Evolutionary conservation across 1,284 basidiomycete genomes (phyloP), one percentile per base, ranked within the genome.

Genomic region (Schizopora paradoxa): DNA sequence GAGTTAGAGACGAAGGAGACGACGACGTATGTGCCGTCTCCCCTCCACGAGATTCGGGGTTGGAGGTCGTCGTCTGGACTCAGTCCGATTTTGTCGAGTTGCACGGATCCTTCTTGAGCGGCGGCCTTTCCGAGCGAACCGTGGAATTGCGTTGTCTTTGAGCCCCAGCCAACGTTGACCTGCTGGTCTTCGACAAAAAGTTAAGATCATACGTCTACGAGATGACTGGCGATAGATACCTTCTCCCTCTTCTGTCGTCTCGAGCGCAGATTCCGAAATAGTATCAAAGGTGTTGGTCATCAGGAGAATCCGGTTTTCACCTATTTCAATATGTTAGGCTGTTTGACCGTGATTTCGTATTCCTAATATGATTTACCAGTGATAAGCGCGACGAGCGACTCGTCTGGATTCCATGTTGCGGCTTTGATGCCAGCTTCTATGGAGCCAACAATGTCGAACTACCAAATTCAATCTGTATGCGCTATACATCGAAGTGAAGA

Each of bases 81-180:
- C 4, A 67, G 65, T 16, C 71, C 73, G 18, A 77, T 66, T 4
- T 61, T 18, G 27, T 59, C 52, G 11, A 63, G 52, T 21, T 70
- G 57, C 21, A 69, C 63, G 19, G 72, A 61, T 0, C 76, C 63
- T 1, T 74, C 72, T 49, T 79, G 77, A 0, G 91, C 90, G 3
- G 89, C 89, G 6, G 79, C 71, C 63, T 98, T 99, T 23, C 96
- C 96, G 3, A 93, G 73, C 0, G 92, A 94, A 10, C 96, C 96
- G 57, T 98, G 94, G 62, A 99, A 99, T 61, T 99, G 96, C 0
- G 96, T 99, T 57, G 88, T 77, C 60, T 95, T 96, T 3, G 90
- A 91, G 23, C 96, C 96, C 96, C 96, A 99, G 6, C 96, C 96
- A 45, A 98, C 90, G 56, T 94, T 91, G 57, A 97, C 91, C 5